A percentile compares a stretch with the other conserved stretches of the same genome.
These are phyloP conservation scores for Hemisphaericaspora subhashii DNA, from an alignment of 1,139 yeast species.

Conservation along the genomic window DNA sequence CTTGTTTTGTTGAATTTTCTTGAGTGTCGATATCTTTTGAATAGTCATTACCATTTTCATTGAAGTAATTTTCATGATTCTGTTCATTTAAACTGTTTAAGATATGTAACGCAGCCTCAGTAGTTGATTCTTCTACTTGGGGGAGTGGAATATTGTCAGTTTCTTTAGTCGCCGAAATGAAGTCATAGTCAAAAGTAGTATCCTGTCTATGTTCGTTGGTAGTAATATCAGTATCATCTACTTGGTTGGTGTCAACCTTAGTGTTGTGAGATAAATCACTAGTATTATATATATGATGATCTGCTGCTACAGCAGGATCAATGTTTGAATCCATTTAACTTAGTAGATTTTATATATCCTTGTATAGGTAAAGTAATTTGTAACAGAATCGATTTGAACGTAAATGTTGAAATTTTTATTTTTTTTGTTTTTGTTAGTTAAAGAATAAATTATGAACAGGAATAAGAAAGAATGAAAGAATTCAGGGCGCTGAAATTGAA, in stretches of 20 bases:
- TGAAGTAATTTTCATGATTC: too few relatives aligned
- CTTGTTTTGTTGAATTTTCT: neutral
- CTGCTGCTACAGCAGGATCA: constrained; percentile 11
- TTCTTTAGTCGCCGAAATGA: too few relatives aligned
- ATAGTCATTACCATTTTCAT: neutral
- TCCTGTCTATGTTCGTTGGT: neutral
- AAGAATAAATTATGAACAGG: too few relatives aligned
- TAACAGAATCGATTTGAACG: too few relatives aligned
- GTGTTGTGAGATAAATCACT: too few relatives aligned
- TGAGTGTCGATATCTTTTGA: neutral
- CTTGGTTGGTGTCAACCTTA: neutral
- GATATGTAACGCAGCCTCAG: constrained; percentile 12
- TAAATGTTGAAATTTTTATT: too few relatives aligned
- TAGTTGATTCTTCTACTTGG: constrained; percentile 3
- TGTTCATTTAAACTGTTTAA: constrained; percentile 7
- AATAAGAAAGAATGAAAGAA: too few relatives aligned
- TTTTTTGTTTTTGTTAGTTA: too few relatives aligned
- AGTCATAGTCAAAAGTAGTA: neutral
- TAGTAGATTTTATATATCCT: too few relatives aligned
- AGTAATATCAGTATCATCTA: neutral
- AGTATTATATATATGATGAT: constrained; percentile 6
- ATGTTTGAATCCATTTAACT: constrained; percentile 19
- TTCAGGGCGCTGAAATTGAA: too few relatives aligned
- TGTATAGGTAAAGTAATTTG: too few relatives aligned
- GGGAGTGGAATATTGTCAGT: neutral